A percentile compares a stretch with the other conserved stretches of the same genome.
Conservation (phyloP, 805 yeast species). For the Torulaspora microellipsoides region DNA sequence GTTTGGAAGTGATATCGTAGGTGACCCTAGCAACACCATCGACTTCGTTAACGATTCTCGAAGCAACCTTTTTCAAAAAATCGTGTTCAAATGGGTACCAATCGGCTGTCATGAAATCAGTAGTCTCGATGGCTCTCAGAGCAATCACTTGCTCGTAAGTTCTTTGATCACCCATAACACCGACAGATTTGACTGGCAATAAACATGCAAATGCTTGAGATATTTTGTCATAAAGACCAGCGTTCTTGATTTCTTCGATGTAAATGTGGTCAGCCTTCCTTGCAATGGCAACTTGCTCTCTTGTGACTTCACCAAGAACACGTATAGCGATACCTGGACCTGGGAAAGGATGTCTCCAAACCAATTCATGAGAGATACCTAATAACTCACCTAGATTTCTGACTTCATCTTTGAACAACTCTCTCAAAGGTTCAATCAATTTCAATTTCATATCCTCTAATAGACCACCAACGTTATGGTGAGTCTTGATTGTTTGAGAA, state of each 20-base stretch:
- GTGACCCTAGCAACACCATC: conserved; percentile 99
- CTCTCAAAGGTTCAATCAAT: conserved; percentile 97
- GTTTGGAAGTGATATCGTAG: conserved; percentile 97
- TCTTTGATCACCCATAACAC: conserved; percentile 99
- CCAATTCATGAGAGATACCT: conserved; percentile 94
- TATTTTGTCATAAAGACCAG: conserved; percentile 87
- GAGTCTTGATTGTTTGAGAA: conserved; percentile 98
- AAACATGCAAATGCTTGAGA: conserved; percentile 98
- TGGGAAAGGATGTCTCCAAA: conserved; percentile 99
- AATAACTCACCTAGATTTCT: conserved; percentile 91
- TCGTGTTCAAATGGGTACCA: conserved; percentile 93
- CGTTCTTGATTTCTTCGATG: conserved; percentile 91
- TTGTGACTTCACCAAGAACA: conserved; percentile 94
- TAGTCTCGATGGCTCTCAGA: conserved; percentile 94
- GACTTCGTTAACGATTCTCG: conserved; percentile 97
- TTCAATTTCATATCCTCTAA: conserved; percentile 97
- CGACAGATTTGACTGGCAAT: conserved; percentile 96
- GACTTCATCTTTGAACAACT: conserved; percentile 97
- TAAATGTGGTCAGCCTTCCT: conserved; percentile 95
- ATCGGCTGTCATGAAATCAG: conserved; percentile 99
- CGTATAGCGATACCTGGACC: conserved; percentile 99
- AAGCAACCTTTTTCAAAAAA: conserved; percentile 87
- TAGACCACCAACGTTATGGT: conserved; percentile 98
- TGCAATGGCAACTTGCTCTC: conserved; percentile 89
- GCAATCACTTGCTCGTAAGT: conserved; percentile 99